A percentile compares a stretch with the other conserved stretches of the same genome.
phyloP scores from a whole-genome alignment of 768 basidiomycete species.

The Leccinum disarticulatum region DNA sequence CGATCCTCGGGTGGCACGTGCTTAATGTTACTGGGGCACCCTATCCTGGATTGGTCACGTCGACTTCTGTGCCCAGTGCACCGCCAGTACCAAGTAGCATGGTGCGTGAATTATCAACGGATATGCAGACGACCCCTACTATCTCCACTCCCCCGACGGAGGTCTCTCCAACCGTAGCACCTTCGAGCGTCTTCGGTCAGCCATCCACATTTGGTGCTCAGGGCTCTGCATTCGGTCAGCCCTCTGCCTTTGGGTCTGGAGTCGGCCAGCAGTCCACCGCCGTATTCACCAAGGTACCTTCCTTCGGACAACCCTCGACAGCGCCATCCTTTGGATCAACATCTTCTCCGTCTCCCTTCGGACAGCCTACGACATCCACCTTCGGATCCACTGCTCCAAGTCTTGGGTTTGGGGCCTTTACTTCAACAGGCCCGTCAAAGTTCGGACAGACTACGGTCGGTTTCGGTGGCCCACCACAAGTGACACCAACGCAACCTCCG shows the following conservation, averaged over 20 bases:
- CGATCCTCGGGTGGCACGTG: constrained; percentile 70
- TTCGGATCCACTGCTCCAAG: constrained; percentile 25
- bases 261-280: constrained; percentile 21
- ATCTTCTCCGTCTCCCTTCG: neutral
- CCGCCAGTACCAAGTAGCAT: constrained; percentile 20
- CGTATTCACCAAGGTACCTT: constrained; percentile 24
- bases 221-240: constrained; percentile 34
- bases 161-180: constrained; percentile 29
- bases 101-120: constrained; percentile 29
- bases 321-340: constrained; percentile 16
- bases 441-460: constrained; percentile 34
- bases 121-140: constrained; percentile 31
- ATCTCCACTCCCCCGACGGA: constrained; percentile 18
- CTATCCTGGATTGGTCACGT: constrained; percentile 56
- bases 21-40: constrained; percentile 52
- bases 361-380: constrained; percentile 4
- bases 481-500: neutral
- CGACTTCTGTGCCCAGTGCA: constrained; percentile 4
- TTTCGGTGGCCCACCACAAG: constrained; percentile 16
- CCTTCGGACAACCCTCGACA: constrained; percentile 22
- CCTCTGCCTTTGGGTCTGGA: constrained; percentile 21
- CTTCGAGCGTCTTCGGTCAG: constrained; percentile 37
- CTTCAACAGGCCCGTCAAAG: constrained; percentile 30
- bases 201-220: constrained; percentile 29
- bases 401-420: constrained; percentile 34